Conservation (phyloP, 192 early-diverging fungal genomes). For the Rhizophagus sp. region DNA sequence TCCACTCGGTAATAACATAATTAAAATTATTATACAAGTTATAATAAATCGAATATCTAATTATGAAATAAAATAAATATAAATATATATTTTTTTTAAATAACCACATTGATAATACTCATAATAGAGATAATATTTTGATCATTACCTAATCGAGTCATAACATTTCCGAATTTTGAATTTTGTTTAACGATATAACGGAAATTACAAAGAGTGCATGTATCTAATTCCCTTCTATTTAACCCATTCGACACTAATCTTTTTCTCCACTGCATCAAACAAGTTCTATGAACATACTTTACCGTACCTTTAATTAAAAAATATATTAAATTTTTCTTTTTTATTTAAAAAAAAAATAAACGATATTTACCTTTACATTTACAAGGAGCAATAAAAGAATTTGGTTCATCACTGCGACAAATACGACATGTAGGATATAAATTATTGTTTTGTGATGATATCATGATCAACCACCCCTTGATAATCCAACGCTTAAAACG, state of each 20-base stretch:
- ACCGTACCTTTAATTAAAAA: background rate
- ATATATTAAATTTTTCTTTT: background rate
- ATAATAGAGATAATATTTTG: background rate
- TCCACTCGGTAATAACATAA: conserved; percentile 40
- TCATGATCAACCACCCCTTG: background rate
- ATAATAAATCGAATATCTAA: conserved; percentile 28
- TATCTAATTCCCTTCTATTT: conserved; percentile 37
- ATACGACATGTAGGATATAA: conserved; percentile 38
- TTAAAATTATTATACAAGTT: conserved; percentile 37
- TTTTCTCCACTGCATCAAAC: conserved; percentile 35
- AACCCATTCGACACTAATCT: conserved; percentile 40
- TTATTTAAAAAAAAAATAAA: background rate
- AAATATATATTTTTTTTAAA: too few relatives aligned
- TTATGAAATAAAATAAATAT: background rate
- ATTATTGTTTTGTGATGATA: background rate
- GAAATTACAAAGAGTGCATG: conserved; percentile 44
- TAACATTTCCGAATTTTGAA: background rate
- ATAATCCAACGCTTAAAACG: too few relatives aligned
- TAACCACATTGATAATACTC: too few relatives aligned
- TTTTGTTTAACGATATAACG: conserved; percentile 39
- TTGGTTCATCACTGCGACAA: conserved; percentile 10
- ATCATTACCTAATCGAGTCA: background rate
- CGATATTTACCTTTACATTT: conserved; percentile 6
- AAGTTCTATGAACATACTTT: conserved; percentile 16
- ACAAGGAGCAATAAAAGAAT: conserved; percentile 12